A percentile compares a stretch with the other conserved stretches of the same genome.
phyloP scores from a whole-genome alignment of 2,329 filamentous ascomycete species.

The Penicillium sp. region DNA sequence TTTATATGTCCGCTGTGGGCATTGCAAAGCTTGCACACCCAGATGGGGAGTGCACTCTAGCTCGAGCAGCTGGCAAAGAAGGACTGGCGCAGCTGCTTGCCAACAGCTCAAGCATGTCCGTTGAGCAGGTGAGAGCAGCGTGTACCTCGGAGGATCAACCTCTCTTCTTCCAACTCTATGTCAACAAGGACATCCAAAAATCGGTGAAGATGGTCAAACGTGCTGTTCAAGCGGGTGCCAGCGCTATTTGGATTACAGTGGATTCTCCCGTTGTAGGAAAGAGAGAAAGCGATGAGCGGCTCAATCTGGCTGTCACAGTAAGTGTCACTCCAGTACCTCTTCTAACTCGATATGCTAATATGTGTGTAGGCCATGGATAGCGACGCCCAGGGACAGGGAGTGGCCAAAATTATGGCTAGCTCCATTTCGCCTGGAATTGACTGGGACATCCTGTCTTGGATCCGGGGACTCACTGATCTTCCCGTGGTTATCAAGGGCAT shows the following conservation, averaged over 20 bases:
- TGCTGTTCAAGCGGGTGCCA: constrained; percentile 37
- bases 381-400: constrained; percentile 29
- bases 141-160: constrained; percentile 31
- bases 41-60: constrained; percentile 52
- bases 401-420: constrained; percentile 39
- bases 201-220: constrained; percentile 36
- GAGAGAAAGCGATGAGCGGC: constrained; percentile 17
- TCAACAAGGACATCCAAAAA: constrained; percentile 40
- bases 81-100: constrained; percentile 47
- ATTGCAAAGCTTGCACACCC: constrained; percentile 53
- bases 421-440: constrained; percentile 39
- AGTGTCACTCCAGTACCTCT: background rate
- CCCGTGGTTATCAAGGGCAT: constrained; percentile 29
- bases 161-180: constrained; percentile 48
- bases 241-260: constrained; percentile 29
- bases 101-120: constrained; percentile 48
- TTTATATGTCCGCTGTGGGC: constrained; percentile 51
- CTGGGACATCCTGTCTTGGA: constrained; percentile 27
- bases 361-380: constrained; percentile 20
- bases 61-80: constrained; percentile 47
- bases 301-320: constrained; percentile 37
- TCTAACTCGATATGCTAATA: background rate
- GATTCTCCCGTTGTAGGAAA: constrained; percentile 17
- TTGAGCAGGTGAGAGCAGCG: constrained; percentile 46
- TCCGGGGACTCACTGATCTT: constrained; percentile 46